phyloP scores from a whole-genome alignment of 192 early-diverging fungal genomes.

The Coemansia biformis region DNA sequence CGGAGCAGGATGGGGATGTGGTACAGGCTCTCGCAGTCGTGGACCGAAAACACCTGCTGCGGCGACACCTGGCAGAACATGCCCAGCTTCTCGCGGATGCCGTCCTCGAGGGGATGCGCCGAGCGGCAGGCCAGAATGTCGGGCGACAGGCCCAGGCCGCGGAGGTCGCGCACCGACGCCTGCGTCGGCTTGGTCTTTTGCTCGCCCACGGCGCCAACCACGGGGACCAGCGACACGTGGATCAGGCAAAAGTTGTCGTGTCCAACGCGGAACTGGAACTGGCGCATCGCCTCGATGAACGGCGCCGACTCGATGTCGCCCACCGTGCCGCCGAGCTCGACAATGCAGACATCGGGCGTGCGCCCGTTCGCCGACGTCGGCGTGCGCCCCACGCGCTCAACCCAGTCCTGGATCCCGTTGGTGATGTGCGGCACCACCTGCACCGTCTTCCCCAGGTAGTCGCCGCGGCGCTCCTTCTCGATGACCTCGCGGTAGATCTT shows the following conservation, averaged over 20 bases:
- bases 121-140: conserved; percentile 97
- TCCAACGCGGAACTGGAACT: conserved; percentile 99
- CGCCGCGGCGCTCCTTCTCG: conserved; percentile 88
- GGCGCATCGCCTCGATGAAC: conserved; percentile 99
- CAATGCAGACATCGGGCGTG: conserved; percentile 91
- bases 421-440: conserved; percentile 99
- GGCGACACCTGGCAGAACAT: conserved; percentile 99
- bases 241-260: conserved; percentile 97
- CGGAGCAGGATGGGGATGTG: conserved; percentile 91
- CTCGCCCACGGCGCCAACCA: conserved; percentile 95
- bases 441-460: conserved; percentile 98
- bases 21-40: conserved; percentile 94
- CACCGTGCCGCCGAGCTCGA: conserved; percentile 97
- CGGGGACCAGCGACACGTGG: conserved; percentile 95
- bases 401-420: conserved; percentile 96
- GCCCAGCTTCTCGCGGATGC: conserved; percentile 86
- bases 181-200: conserved; percentile 99
- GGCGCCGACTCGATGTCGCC: conserved; percentile 99
- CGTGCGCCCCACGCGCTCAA: conserved; percentile 88
- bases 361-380: conserved; percentile 70
- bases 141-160: conserved; percentile 90
- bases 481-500: conserved; percentile 97
- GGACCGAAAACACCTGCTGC: conserved; percentile 88
- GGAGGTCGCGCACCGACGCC: conserved; percentile 87
- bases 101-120: conserved; percentile 73